Conservation (phyloP, 2,329 filamentous ascomycete genomes). For the Xylaria arbuscula region DNA sequence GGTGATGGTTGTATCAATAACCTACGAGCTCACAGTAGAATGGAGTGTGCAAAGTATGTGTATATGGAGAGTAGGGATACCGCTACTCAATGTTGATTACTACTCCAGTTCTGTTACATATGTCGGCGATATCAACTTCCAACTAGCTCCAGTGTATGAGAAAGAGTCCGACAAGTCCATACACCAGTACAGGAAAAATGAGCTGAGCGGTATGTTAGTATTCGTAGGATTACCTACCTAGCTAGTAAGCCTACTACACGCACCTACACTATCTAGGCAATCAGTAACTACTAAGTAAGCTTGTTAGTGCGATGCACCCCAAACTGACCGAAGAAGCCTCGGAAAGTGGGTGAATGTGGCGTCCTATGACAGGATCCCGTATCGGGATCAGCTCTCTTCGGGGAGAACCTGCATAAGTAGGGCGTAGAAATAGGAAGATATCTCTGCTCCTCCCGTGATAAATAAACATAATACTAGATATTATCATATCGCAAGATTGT, state of each 20-base stretch:
- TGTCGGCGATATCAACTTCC: no score
- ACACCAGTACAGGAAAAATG: not conserved
- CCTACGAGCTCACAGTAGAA: slow-evolving; percentile 7
- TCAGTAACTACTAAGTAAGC: not conserved
- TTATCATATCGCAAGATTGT: not conserved
- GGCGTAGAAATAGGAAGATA: slow-evolving; percentile 15
- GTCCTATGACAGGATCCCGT: slow-evolving; percentile 20
- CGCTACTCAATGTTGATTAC: not conserved
- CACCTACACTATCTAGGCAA: not conserved
- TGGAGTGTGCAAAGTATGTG: slow-evolving; percentile 2
- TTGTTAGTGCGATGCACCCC: slow-evolving; percentile 18
- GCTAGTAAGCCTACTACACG: not conserved
- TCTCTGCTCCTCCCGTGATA: not conserved
- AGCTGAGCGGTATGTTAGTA: not conserved
- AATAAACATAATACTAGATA: not conserved
- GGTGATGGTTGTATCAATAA: slow-evolving; percentile 28
- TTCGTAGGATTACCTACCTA: not conserved
- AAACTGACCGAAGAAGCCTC: slow-evolving; percentile 19
- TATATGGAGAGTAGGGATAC: not conserved
- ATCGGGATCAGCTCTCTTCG: slow-evolving; percentile 26
- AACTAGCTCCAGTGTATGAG: no score
- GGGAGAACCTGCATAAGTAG: slow-evolving; percentile 26
- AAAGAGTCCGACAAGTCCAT: not conserved
- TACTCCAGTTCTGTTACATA: not conserved
- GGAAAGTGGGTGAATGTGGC: slow-evolving; percentile 34